Base-by-base conservation (phyloP, 208 protist species). In the Naegleria fowleri region DNA sequence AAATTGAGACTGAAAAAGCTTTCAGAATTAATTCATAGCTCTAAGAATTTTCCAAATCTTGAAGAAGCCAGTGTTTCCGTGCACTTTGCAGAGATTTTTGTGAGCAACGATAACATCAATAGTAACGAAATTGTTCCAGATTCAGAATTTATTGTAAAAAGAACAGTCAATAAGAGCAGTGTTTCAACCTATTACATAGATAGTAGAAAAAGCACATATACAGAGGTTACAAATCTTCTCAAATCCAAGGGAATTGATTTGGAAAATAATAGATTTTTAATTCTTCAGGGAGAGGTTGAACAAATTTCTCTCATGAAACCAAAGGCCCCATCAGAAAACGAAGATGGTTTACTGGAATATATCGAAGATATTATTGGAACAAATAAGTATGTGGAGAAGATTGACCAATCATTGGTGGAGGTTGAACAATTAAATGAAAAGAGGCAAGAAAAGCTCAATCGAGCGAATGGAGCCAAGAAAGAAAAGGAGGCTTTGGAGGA, bases 261-360 rank as follows among this genome's bases (percentile, higher is more conserved):
- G 25, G 97, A 99, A 92, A 96, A 99, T 96, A 99, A 99, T 93
- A 95, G 99, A 55, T 99, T 99, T 94, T 95, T 99, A 22, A 99
- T 99, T 93, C 95, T 99, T 16, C 99, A 99, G 95, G 99, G 99
- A 76, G 99, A 99, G 94, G 99, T 99, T 43, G 99, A 99, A 93
- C 96, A 98, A 93, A 99, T 99, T 91, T 97, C 99, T 19, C 94
- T 99, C 90, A 99, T 99, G 99, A 99, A 99, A 93, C 99, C 99
- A 83, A 99, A 99, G 93, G 98, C 96, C 19, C 95, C 96, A 86
- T 96, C 95, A 48, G 94, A 98, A 51, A 94, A 98, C 83, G 98
- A 99, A 88, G 97, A 98, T 85, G 99, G 99, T n/a, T 93, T 99
- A 11, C 95, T 99, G 7, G 99, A 99, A 94, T 99, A 99, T 94